Base-by-base conservation (phyloP, 345 rosid species). In the Schrenkiella parvula region DNA sequence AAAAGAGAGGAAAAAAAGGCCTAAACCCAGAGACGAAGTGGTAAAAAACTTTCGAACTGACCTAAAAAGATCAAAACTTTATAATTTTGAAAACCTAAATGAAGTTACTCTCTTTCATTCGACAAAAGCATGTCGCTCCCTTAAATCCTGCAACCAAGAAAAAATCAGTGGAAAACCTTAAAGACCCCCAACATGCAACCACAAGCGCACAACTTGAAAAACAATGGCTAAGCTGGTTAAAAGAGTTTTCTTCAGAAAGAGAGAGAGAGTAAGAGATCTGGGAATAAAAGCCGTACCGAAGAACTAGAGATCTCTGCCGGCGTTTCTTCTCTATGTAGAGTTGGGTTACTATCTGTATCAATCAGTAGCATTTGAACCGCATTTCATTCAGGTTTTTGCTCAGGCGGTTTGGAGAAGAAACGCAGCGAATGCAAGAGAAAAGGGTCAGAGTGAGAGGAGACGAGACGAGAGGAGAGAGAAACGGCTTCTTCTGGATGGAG, bases 141-240 rank as follows among this genome's bases (percentile, higher is more conserved):
- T 42, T 68, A 70, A 68, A 43, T 64, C 80, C 65, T 69, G 70
- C 29, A 76, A 57, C 72, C 54, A 55, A 64, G 26, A 64, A 57
- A n/a, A 19, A 17, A 48, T 5, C 68, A 76, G 2, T 19, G 71
- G 31, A 37, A 54, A 37, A 9, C 9, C 51, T 41, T 22, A 21
- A 54, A 63, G 55, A 67, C 67, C 29, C 37, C 10, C n/a, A 64
- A 77, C 80, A 77, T 77, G 80, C 80, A 77, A 71, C 66, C 42
- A 18, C 8, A 53, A 63, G 56, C 15, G 4, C 59, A 17, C 9
- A 63, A 46, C 35, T 19, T 62, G 15, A 63, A 37, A 28, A 35
- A 7, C 54, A 22, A 31, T 48, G 66, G 60, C 34, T 23, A 66
- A 56, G 31, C 42, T 73, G 4, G 68, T 50, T 48, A 13, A 19